Percentiles rank a stretch among this genome's conserved stretches.
phyloP scores from a whole-genome alignment of 2,329 filamentous ascomycete genomes.

The Penicillium sp. region DNA sequence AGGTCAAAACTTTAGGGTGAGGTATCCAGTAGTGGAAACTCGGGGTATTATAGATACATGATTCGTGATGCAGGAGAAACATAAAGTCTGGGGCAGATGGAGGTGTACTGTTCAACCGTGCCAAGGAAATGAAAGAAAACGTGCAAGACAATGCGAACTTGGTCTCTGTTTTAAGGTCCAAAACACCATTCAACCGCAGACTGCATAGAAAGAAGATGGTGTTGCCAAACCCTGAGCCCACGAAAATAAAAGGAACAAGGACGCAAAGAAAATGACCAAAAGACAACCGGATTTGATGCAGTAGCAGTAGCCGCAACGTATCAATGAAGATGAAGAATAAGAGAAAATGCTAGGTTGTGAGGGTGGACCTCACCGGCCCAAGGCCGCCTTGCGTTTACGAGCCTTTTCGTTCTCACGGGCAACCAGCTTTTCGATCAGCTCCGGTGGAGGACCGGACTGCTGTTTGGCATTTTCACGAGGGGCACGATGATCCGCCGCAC shows the following conservation, averaged over 20 bases:
- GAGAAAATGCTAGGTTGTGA: not conserved
- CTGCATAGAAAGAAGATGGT: not conserved
- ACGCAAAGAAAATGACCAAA: not conserved
- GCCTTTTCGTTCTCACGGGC: conserved; percentile 38
- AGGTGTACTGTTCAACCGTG: conserved; percentile 1
- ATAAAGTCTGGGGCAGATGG: not conserved
- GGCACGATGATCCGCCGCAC: conserved; percentile 19
- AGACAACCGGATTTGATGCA: conserved; percentile 16
- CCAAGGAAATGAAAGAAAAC: not conserved
- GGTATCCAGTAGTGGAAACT: not conserved
- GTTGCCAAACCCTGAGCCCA: not conserved
- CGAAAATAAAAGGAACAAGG: not conserved
- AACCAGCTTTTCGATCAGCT: conserved; percentile 40
- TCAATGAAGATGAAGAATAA: not conserved
- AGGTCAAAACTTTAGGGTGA: no score
- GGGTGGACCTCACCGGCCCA: conserved; percentile 28
- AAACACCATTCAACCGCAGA: conserved; percentile 7
- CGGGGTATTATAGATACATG: conserved; percentile 32
- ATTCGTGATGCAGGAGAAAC: conserved; percentile 23
- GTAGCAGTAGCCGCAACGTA: conserved; percentile 13
- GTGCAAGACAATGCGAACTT: not conserved
- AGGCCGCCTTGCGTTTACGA: conserved; percentile 33
- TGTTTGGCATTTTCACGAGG: conserved; percentile 23
- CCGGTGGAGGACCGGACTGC: conserved; percentile 32
- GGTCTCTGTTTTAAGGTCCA: conserved; percentile 14